Percentiles rank a stretch among this genome's conserved stretches.
Conservation (phyloP, 2,329 filamentous ascomycete species). For the Neophaeococcomyces mojaviensis region DNA sequence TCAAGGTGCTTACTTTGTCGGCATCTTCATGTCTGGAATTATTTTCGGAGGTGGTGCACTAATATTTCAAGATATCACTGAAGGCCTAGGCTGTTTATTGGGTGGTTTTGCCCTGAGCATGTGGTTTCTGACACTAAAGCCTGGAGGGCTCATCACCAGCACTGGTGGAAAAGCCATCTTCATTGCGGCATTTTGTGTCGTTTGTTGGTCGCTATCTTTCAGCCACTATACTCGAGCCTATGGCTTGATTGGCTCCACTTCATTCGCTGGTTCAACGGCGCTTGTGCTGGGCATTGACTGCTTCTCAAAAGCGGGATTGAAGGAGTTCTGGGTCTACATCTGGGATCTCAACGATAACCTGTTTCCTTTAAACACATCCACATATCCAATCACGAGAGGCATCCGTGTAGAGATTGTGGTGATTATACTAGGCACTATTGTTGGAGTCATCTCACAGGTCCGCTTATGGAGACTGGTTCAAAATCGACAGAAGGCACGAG, state of each 20-base stretch:
- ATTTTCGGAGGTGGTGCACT: conserved; percentile 67
- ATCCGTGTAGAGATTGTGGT: conserved; percentile 78
- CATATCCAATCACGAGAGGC: conserved; percentile 78
- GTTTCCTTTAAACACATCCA: conserved; percentile 68
- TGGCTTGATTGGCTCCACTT: conserved; percentile 65
- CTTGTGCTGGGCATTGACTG: conserved; percentile 82
- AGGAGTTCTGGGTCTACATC: conserved; percentile 92
- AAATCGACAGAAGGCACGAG: conserved; percentile 41
- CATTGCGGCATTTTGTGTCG: conserved; percentile 63
- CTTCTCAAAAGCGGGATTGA: conserved; percentile 79
- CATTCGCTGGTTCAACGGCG: conserved; percentile 74
- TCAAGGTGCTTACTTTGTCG: conserved; percentile 82
- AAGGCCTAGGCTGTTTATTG: conserved; percentile 76
- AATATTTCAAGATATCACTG: conserved; percentile 75
- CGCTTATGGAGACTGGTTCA: conserved; percentile 76
- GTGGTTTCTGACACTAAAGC: conserved; percentile 77
- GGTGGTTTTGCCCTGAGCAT: conserved; percentile 80
- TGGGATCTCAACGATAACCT: conserved; percentile 74
- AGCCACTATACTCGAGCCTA: conserved; percentile 71
- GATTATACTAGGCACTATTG: conserved; percentile 64
- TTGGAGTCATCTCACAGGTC: conserved; percentile 76
- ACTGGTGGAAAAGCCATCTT: conserved; percentile 62
- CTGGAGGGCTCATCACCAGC: conserved; percentile 64
- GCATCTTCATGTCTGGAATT: conserved; percentile 62
- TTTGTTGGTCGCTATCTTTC: conserved; percentile 66